Base-by-base conservation (phyloP, 768 basidiomycete species). In the Mycena haematopus region DNA sequence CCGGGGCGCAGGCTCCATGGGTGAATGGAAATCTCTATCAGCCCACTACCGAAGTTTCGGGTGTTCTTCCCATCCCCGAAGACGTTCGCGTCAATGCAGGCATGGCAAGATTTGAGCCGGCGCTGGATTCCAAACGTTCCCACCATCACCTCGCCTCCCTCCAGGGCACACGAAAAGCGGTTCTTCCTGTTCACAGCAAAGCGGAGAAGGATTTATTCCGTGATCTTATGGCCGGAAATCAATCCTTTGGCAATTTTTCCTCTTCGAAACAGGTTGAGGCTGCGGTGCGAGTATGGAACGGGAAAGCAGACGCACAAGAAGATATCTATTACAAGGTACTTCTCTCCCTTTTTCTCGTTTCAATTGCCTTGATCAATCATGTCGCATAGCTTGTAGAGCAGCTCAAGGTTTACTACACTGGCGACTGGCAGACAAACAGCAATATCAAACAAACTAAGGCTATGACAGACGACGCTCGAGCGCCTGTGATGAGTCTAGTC, bases 121-220 rank as follows among this genome's bases (percentile, higher is more conserved):
- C 46, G 6, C 25, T 56, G 6, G 49, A 60, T 22, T 22, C 19
- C n/a, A n/a, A 27, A n/a, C 64, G 50, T 6, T 49, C 25, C 1
- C 64, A 65, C 29, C 46, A 19, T n/a, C 55, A 54, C 50, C 36
- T 65, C 17, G 53, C 64, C 19, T 45, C 45, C 3, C 52, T 57
- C 4, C 58, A 60, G 24, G 52, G 51, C 2, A 62, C 60, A 24
- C 19, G 53, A 15, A 53, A 62, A 22, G 45, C 53, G 3, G 47
- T 62, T 17, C 47, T 62, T 15, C 53, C 61, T 6, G 24, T 62
- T 25, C 19, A 51, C 29, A 31, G 9, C 9, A 9, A 31, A 1
- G 24, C 31, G 2, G 61, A 62, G 31, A 35, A 45, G 10, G 33
- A 27, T 7, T 51, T 62, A n/a, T 62, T 62, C 44, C 19, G 21